Evolutionary conservation across 208 protist species (phyloP).

Genomic region (Trypanosomatidae sp.): DNA sequence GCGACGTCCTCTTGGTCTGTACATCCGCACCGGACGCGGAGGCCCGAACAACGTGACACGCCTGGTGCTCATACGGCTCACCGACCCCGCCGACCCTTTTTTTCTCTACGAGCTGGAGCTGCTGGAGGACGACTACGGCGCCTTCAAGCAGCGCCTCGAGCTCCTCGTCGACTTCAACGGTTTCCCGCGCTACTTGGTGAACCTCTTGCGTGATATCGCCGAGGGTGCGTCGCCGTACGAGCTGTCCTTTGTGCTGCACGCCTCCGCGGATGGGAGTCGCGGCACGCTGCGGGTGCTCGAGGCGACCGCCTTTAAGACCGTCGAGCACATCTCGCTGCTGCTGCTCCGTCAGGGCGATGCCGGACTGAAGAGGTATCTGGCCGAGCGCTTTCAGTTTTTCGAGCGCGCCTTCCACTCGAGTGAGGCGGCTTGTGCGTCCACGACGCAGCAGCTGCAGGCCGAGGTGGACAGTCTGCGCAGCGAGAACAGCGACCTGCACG

Average conservation of each 20-base stretch:
- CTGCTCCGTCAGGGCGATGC: constrained; percentile 80
- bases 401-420: constrained; percentile 37
- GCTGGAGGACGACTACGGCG: constrained; percentile 82
- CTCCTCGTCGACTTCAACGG: constrained; percentile 81
- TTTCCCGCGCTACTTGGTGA: constrained; percentile 79
- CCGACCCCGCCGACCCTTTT: constrained; percentile 78
- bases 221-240: constrained; percentile 44
- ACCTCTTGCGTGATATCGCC: constrained; percentile 66
- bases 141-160: constrained; percentile 77
- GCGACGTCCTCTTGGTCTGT: constrained; percentile 27
- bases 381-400: constrained; percentile 80
- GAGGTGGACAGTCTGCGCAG: constrained; percentile 24
- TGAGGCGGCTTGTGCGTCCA: constrained; percentile 15
- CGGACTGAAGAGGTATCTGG: constrained; percentile 83
- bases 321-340: constrained; percentile 83
- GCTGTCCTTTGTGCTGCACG: constrained; percentile 47
- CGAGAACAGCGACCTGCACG: constrained; percentile 7
- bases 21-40: constrained; percentile 23
- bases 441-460: constrained; percentile 37
- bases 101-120: constrained; percentile 85
- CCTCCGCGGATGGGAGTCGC: too few relatives aligned
- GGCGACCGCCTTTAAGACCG: constrained; percentile 66
- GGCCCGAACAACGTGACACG: constrained; percentile 50
- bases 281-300: constrained; percentile 77
- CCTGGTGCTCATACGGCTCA: constrained; percentile 62